These are phyloP conservation scores for Favolaschia claudopus DNA, from an alignment of 768 basidiomycete genomes.

Conservation along the genomic window DNA sequence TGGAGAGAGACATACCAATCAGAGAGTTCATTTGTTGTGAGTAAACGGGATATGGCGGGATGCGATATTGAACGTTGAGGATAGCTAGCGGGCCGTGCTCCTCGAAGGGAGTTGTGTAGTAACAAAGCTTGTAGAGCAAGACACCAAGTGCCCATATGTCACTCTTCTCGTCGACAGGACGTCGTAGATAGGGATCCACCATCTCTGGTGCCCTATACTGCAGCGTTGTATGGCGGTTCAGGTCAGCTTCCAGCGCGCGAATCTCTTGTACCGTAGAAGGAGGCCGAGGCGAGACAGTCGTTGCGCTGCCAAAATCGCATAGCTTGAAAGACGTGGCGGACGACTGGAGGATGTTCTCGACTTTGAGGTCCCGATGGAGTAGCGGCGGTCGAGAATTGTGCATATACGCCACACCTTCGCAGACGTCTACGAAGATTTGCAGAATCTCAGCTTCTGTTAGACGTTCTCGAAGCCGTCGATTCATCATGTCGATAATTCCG, in stretches of 20 bases:
- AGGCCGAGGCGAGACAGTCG: conserved; percentile 70
- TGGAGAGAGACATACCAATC: conserved; percentile 66
- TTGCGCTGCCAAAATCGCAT: conserved; percentile 97
- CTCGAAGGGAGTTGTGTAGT: conserved; percentile 99
- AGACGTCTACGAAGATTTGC: conserved; percentile 97
- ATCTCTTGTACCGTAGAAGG: conserved; percentile 87
- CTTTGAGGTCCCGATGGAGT: conserved; percentile 97
- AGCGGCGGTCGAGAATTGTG: conserved; percentile 91
- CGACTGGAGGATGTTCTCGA: conserved; percentile 96
- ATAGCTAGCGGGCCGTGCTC: conserved; percentile 97
- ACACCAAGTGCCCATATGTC: conserved; percentile 99
- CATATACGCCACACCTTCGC: conserved; percentile 97
- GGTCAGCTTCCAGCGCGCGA: conserved; percentile 85
- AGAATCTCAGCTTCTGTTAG: conserved; percentile 96
- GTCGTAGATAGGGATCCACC: conserved; percentile 87
- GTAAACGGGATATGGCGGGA: conserved; percentile 88
- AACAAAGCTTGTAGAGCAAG: conserved; percentile 96
- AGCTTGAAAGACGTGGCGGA: conserved; percentile 88
- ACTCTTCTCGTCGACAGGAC: conserved; percentile 91
- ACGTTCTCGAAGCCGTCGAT: conserved; percentile 91
- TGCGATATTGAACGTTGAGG: conserved; percentile 93
- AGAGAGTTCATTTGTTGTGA: conserved; percentile 82
- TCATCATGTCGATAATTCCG: conserved; percentile 99
- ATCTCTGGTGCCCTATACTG: conserved; percentile 99
- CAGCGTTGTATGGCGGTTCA: conserved; percentile 94